phyloP scores from a whole-genome alignment of 2,329 filamentous ascomycete genomes.

The Sporothrix euskadiensis region DNA sequence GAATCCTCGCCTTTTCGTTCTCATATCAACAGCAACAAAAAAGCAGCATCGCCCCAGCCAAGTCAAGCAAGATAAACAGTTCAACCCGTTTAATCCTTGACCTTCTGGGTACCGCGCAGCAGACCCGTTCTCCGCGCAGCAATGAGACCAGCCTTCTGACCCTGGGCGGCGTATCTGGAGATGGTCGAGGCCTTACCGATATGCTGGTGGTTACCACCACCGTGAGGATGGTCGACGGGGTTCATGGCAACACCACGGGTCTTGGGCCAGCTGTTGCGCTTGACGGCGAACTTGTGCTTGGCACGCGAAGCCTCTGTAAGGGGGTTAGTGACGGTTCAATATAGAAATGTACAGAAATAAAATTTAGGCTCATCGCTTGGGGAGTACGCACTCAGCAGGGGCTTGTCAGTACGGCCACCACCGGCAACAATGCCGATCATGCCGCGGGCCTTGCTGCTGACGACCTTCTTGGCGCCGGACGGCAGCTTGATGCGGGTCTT shows the following conservation, averaged over 20 bases:
- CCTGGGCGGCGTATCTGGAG: constrained; percentile 93
- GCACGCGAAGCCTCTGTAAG: constrained; percentile 90
- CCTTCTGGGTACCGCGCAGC: constrained; percentile 99
- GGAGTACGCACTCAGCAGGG: constrained; percentile 75
- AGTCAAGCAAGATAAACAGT: background rate
- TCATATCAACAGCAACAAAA: constrained; percentile 5
- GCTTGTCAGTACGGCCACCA: constrained; percentile 99
- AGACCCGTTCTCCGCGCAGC: constrained; percentile 99
- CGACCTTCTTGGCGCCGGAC: constrained; percentile 98
- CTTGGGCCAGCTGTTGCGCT: constrained; percentile 99
- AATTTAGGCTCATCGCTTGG: background rate
- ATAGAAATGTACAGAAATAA: background rate
- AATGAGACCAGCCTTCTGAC: constrained; percentile 99
- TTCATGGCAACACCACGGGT: constrained; percentile 99
- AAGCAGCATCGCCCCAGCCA: constrained; percentile 1
- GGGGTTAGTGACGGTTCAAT: constrained; percentile 15
- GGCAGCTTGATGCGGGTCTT: constrained; percentile 99
- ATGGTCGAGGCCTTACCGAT: constrained; percentile 99
- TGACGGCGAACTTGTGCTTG: constrained; percentile 99
- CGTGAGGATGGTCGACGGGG: constrained; percentile 98
- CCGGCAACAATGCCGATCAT: constrained; percentile 99
- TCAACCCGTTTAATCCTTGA: constrained; percentile 79
- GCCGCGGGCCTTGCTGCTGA: constrained; percentile 86
- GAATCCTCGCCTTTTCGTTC: background rate
- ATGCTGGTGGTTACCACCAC: constrained; percentile 99